phyloP scores from a whole-genome alignment of 2,329 filamentous ascomycete genomes.

The Colletotrichum echinochloae region DNA sequence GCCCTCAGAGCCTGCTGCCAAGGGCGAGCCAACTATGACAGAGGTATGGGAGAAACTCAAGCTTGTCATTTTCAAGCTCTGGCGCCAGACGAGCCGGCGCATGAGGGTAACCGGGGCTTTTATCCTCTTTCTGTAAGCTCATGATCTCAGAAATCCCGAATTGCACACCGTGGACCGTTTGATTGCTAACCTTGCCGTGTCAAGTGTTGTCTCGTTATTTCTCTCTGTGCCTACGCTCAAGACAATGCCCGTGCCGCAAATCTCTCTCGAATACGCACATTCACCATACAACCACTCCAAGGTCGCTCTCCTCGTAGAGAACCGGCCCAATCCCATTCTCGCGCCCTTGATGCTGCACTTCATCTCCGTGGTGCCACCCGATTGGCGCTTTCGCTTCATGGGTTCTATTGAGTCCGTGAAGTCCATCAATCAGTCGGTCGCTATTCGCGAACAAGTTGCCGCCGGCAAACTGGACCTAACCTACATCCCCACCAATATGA shows the following conservation, averaged over 20 bases:
- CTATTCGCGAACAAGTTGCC: conserved; percentile 58
- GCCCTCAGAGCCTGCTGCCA: not conserved
- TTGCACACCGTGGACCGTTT: not conserved
- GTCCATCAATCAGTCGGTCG: conserved; percentile 57
- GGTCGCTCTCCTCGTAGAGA: conserved; percentile 67
- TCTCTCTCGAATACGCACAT: conserved; percentile 51
- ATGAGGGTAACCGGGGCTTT: conserved; percentile 48
- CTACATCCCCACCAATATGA: conserved; percentile 64
- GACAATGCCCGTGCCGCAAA: conserved; percentile 45
- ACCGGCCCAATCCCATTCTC: conserved; percentile 61
- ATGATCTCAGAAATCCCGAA: not conserved
- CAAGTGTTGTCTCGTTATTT: conserved; percentile 41
- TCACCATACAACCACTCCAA: conserved; percentile 62
- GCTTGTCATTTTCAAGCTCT: conserved; percentile 44
- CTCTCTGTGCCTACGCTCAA: conserved; percentile 44
- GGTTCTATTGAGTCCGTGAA: conserved; percentile 60
- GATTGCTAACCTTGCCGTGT: conserved; percentile 11
- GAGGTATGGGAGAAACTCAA: conserved; percentile 43
- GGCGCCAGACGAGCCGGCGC: conserved; percentile 51
- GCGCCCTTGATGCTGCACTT: conserved; percentile 68
- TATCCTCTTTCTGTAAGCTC: conserved; percentile 49
- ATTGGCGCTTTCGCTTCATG: conserved; percentile 69
- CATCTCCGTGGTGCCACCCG: conserved; percentile 65
- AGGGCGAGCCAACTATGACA: conserved; percentile 42
- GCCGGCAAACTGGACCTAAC: conserved; percentile 63